These are phyloP conservation scores for Aspergillus piperis DNA, from an alignment of 2,329 filamentous ascomycete species.

Conservation along the genomic window DNA sequence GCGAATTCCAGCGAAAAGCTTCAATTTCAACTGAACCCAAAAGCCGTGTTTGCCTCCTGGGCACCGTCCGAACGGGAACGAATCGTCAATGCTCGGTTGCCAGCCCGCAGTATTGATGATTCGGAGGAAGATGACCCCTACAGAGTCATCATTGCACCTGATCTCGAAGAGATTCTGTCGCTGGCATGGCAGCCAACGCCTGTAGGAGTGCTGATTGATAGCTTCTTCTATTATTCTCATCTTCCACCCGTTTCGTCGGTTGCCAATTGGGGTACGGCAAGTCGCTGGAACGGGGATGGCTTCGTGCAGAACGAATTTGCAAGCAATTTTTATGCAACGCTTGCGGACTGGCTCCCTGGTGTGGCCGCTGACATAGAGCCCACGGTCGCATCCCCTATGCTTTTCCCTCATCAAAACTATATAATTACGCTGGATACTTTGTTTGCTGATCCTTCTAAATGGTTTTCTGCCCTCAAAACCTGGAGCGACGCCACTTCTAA, in stretches of 20 bases:
- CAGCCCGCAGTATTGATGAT: constrained; percentile 74
- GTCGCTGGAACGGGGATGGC: constrained; percentile 53
- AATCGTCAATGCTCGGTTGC: constrained; percentile 55
- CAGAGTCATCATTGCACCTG: constrained; percentile 75
- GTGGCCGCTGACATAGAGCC: constrained; percentile 10
- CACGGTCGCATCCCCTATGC: constrained; percentile 26
- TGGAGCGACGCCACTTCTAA: constrained; percentile 31
- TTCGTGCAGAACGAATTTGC: constrained; percentile 53
- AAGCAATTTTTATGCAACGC: constrained; percentile 25
- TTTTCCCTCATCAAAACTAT: constrained; percentile 42
- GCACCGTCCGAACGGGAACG: constrained; percentile 55
- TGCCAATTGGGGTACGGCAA: constrained; percentile 27
- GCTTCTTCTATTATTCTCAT: constrained; percentile 68
- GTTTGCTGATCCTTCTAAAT: constrained; percentile 53
- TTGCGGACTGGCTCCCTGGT: constrained; percentile 31
- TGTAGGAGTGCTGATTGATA: constrained; percentile 60
- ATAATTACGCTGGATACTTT: constrained; percentile 54
- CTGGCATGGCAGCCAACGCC: constrained; percentile 34
- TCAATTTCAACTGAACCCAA: constrained; percentile 23
- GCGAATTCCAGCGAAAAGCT: constrained; percentile 29
- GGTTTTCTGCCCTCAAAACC: constrained; percentile 43
- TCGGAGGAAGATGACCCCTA: constrained; percentile 78
- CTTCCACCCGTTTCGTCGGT: constrained; percentile 57
- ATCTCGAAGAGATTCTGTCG: constrained; percentile 66
- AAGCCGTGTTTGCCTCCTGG: constrained; percentile 49